Base-by-base conservation (phyloP, 306 rosid genomes). In the Trichosanthes cucumerina region DNA sequence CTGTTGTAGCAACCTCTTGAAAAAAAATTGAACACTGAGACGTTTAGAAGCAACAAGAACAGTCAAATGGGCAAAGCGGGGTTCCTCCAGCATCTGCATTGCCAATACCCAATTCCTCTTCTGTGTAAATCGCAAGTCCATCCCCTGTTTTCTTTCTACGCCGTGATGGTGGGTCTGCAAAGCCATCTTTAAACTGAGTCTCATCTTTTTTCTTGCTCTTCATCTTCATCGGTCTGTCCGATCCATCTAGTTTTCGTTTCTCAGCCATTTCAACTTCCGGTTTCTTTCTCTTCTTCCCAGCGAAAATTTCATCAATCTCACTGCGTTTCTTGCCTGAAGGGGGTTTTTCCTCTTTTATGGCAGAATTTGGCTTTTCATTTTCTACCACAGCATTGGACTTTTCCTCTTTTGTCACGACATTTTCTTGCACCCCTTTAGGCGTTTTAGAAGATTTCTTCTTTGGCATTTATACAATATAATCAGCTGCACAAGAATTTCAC, bases 41-140 rank as follows among this genome's bases (percentile, higher is more conserved):
- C 16, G 83, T 69, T 89, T 82, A 91, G 78, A 89, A 93, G 89
- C 97, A 93, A 81, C 97, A 93, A 64, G 90, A 83, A 69, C 98
- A 93, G 84, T 93, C 97, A 83, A 93, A 93, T 56, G 98, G 98
- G 77, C 95, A 93, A 38, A 91, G 90, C 2, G 90, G 84, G 9
- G 98, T 93, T 81, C 63, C 82, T 81, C 98, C 98, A 57, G 90
- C 96, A 79, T 88, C 90, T 9, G 78, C 79, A 7, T 80, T 91
- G 80, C 26, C 65, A 75, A 90, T 31, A 62, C 92, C 82, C 85
- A 93, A 82, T 79, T 91, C 97, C 44, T 93, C 96, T 82, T 91
- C 96, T 3, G 88, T 82, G 84, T 84, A 93, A 66, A 93, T 33
- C 28, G 83, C 7, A 60, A 93, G 70, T 5, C 97, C 96, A 75